Evolutionary conservation across 164 flowering plant species (phyloP), one percentile per base, ranked within the genome.

Genomic region (Houttuynia cordata): DNA sequence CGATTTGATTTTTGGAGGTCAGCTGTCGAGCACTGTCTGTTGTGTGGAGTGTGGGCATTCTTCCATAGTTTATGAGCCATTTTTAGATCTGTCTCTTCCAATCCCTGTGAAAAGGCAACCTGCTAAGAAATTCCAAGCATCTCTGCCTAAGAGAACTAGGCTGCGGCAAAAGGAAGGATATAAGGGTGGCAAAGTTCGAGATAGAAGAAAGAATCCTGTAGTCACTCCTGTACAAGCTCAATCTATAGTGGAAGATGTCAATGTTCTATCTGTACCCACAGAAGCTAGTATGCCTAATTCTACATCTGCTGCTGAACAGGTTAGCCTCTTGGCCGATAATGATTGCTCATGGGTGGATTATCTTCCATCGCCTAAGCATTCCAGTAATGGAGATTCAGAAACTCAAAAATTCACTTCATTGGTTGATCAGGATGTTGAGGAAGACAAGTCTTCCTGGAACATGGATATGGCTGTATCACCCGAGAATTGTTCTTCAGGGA

Each of bases 71-170:
- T 79, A 76, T 71, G 99, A 94, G 72, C 91, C 90, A 41, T 91
- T 83, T 77, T 68, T 91, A 63, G 99, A 94, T 75, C 86, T 94
- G 23, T 94, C 99, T 7, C 74, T 94, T 23, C 84, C 97, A 18
- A 81, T 94, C 41, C 96, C 96, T 58, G 80, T 80, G 17, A 91
- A 83, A 77, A 88, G 83, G 64, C 75, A 85, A 47, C 76, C 76
- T 54, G 20, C 81, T 25, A 80, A 71, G 59, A 83, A 79, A 69
- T 70, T 52, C 49, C 69, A 74, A 14, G 70, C 67, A 19, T 25
- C 81, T 73, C 79, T 76, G 59, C 64, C 75, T 9, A 84, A 74
- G 76, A 94, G 81, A 68, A 57, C 79, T 30, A 86, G 85, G 67
- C 63, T 71, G n/a, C 84, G 80, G 50, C 76, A 84, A 8, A 70